These are phyloP conservation scores for Pythium diclinum DNA, from an alignment of 352 stramenopile species.

Conservation along the genomic window DNA sequence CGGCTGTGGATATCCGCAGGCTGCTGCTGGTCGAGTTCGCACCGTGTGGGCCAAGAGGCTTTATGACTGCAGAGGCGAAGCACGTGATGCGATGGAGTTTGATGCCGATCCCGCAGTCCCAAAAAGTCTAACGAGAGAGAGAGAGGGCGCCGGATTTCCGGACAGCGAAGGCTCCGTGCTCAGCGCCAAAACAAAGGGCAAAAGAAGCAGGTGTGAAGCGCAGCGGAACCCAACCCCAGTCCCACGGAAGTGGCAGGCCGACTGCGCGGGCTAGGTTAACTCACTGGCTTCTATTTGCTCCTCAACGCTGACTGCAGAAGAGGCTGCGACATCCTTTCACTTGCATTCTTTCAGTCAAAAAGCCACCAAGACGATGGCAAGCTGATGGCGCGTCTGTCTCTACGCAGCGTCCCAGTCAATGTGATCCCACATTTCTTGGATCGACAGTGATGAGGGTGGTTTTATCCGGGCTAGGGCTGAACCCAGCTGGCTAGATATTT, in stretches of 20 bases:
- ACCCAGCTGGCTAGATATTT: conserved; percentile 1
- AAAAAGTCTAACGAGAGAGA: conserved; percentile 5
- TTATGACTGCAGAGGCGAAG: neutral
- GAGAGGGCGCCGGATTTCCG: neutral
- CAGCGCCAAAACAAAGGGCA: neutral
- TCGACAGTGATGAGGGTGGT: conserved; percentile 6
- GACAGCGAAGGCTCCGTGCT: neutral
- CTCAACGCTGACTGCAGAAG: conserved; percentile 1
- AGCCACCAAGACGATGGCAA: neutral
- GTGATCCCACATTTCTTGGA: conserved; percentile 8
- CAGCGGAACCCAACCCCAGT: neutral
- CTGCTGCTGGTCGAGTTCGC: conserved; percentile 4
- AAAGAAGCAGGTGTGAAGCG: conserved; percentile 1
- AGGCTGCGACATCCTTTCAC: conserved; percentile 7
- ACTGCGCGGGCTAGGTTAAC: conserved; percentile 8
- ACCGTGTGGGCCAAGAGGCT: conserved; percentile 5
- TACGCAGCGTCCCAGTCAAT: neutral
- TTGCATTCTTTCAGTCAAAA: neutral
- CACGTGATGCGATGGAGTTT: neutral
- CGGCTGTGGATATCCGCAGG: neutral
- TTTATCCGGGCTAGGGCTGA: neutral
- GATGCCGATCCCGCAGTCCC: conserved; percentile 1
- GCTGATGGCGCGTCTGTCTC: conserved; percentile 9
- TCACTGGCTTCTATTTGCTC: conserved; percentile 22
- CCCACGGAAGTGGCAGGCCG: neutral